These are phyloP conservation scores for Dryas integrifolia DNA, from an alignment of 331 rosid genomes.

Conservation along the genomic window DNA sequence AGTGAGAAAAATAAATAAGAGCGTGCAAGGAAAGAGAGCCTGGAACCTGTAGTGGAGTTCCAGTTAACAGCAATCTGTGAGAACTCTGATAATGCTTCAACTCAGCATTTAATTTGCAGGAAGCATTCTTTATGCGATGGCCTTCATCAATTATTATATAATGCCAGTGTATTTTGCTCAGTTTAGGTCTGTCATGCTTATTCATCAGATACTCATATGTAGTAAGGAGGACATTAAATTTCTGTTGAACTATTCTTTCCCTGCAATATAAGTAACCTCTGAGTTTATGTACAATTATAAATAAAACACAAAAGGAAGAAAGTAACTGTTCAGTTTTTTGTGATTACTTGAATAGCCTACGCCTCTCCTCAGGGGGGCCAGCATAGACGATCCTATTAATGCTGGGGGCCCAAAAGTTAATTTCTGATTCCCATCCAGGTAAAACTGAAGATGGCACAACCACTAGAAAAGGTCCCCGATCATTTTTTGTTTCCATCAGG, in stretches of 20 bases:
- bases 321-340: constrained; percentile 14
- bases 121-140: constrained; percentile 99
- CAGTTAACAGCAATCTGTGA: constrained; percentile 96
- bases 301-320: constrained; percentile 6
- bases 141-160: constrained; percentile 98
- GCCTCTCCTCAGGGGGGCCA: constrained; percentile 96
- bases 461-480: constrained; percentile 97
- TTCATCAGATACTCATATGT: constrained; percentile 98
- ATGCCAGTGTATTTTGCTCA: constrained; percentile 95
- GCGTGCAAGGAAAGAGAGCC: constrained; percentile 24
- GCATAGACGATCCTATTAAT: constrained; percentile 75
- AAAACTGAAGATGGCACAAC: constrained; percentile 98
- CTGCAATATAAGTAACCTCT: constrained; percentile 46
- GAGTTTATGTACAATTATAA: constrained; percentile 19
- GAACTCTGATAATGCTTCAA: constrained; percentile 92
- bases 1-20: neutral
- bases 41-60: constrained; percentile 94
- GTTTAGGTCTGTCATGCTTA: constrained; percentile 98
- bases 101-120: constrained; percentile 97
- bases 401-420: constrained; percentile 90
- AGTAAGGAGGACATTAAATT: constrained; percentile 94
- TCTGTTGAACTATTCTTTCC: constrained; percentile 89
- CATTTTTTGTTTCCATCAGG: constrained; percentile 96
- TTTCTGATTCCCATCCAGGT: constrained; percentile 99
- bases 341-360: constrained; percentile 83